Conservation (phyloP, 139 green algal species). For the Micractinium sp. region DNA sequence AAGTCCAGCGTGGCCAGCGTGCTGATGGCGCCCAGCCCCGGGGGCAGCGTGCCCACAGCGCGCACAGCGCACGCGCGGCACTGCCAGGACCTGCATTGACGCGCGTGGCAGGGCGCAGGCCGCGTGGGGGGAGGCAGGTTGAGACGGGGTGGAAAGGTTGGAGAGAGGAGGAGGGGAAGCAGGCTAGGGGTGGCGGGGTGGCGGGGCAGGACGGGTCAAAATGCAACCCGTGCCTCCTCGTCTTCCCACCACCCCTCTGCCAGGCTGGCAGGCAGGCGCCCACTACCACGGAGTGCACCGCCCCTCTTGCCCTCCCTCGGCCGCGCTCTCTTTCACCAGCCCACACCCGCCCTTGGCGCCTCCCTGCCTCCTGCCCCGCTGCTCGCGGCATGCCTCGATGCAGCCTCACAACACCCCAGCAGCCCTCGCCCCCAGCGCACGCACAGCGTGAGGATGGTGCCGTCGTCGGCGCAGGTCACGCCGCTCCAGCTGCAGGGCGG, state of each 20-base stretch:
- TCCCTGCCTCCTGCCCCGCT: not conserved
- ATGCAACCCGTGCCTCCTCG: not conserved
- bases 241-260: not conserved
- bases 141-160: not conserved
- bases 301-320: not conserved
- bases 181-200: no score
- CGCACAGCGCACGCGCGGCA: conserved; percentile 23
- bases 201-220: no score
- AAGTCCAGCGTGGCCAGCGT: conserved; percentile 28
- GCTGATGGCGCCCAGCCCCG: not conserved
- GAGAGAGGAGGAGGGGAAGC: not conserved
- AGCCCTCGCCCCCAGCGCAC: not conserved
- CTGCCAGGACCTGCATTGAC: conserved; percentile 18
- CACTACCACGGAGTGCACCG: no score
- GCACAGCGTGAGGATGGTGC: conserved; percentile 29
- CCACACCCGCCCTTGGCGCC: not conserved
- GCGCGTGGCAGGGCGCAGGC: not conserved
- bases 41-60: conserved; percentile 21
- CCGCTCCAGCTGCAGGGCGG: conserved; percentile 28
- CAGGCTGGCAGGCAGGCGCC: not conserved
- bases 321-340: not conserved
- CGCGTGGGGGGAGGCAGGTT: not conserved
- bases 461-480: conserved; percentile 21
- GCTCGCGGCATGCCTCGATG: no score
- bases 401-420: not conserved